Base-by-base conservation (phyloP, 768 basidiomycete species). In the Collybia nuda region DNA sequence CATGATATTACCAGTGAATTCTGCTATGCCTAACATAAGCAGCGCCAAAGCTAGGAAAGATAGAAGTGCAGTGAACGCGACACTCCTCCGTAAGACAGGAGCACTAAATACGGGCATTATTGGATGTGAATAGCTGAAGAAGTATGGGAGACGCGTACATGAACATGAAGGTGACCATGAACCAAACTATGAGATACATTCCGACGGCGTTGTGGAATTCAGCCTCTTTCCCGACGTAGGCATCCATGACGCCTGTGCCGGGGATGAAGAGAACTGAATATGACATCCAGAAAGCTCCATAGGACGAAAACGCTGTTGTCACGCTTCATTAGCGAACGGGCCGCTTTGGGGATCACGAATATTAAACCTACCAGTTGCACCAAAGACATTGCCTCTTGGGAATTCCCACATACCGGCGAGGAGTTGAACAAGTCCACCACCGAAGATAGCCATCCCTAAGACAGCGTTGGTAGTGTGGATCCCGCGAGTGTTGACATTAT, bases 361-460 rank as follows among this genome's bases (percentile, higher is more conserved):
- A 14, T 23, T 8, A n/a, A 71, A 69, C 85, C 66, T 29, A 87
- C 88, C 85, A 26, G 87, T 84, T 8, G 79, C 88, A 56, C 84
- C 86, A 55, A 90, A 89, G 0, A 70, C 71, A 56, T 92, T 90
- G 0, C 85, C 85, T 26, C 77, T 69, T 9, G 82, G 80, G 68
- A 85, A 86, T 67, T 86, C 85, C 90, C 90, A 93, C 86, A 93
- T 91, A 39, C 93, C 93, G 23, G 92, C 93, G 38, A 94, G 71
- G 43, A 95, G 74, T 63, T 95, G 93, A 11, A 78, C 85, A 23
- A 94, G 82, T 51, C 93, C 93, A 52, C 93, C 93, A 55, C 82
- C 81, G 67, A 84, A 88, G 56, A 90, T 62, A 21, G 91, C 90
- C 91, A 95, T 92, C 44, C 91, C 93, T 41, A 93, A 77, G 42